These are phyloP conservation scores for Moesziomyces parantarcticus DNA, from an alignment of 1,284 basidiomycete genomes.

Conservation along the genomic window DNA sequence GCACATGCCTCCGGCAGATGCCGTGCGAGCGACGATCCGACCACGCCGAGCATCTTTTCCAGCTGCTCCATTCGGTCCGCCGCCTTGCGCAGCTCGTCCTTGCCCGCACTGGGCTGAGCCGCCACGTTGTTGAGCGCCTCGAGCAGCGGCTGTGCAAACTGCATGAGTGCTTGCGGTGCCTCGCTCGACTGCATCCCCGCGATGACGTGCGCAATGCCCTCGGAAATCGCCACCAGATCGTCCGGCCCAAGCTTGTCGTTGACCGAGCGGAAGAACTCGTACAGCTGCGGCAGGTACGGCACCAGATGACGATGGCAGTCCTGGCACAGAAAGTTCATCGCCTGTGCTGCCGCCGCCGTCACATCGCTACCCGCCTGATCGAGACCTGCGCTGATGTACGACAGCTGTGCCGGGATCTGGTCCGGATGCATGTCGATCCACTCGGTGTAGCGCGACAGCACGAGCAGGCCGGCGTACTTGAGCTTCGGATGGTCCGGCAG, in stretches of 20 bases:
- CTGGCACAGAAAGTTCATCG: conserved; percentile 95
- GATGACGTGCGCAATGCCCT: conserved; percentile 94
- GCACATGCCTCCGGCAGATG: conserved; percentile 80
- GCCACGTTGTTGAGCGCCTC: conserved; percentile 69
- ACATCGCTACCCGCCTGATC: conserved; percentile 74
- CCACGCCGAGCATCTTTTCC: conserved; percentile 56
- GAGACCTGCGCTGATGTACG: conserved; percentile 92
- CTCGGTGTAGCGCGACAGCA: conserved; percentile 94
- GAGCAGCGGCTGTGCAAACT: conserved; percentile 77
- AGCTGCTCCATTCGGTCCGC: conserved; percentile 73
- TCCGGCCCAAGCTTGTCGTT: conserved; percentile 83
- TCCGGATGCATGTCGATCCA: conserved; percentile 93
- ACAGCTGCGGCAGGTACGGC: conserved; percentile 89
- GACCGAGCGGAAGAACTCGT: conserved; percentile 84
- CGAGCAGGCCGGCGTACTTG: conserved; percentile 92
- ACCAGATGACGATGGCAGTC: conserved; percentile 91
- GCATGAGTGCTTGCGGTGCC: conserved; percentile 82
- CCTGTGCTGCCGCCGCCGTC: conserved; percentile 91
- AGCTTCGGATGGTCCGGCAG: conserved; percentile 91
- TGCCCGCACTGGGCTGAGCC: conserved; percentile 67
- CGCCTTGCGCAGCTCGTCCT: conserved; percentile 75
- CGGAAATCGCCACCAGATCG: conserved; percentile 89
- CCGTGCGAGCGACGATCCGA: conserved; percentile 21
- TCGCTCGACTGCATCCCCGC: conserved; percentile 85
- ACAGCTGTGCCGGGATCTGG: conserved; percentile 85